Percentiles rank a stretch among this genome's conserved stretches.
Evolutionary conservation across 139 green algal species (phyloP).

Genomic region (Chlamydomonas incerta): DNA sequence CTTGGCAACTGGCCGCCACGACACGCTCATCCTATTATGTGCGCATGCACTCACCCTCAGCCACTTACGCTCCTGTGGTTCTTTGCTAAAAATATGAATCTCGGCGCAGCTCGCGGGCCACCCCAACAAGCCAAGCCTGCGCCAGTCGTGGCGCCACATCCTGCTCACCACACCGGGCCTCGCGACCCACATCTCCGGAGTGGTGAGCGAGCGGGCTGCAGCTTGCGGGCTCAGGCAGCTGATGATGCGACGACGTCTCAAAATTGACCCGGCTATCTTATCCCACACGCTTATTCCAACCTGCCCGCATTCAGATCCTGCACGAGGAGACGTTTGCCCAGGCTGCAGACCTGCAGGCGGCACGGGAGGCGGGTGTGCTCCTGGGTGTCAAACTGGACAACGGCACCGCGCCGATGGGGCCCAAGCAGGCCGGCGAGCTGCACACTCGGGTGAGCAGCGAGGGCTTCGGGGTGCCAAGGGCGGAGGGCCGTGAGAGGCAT

Average conservation of each 20-base stretch:
- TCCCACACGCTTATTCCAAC: too few relatives aligned
- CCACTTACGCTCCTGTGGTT: not conserved
- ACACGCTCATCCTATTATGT: too few relatives aligned
- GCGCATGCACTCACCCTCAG: not conserved
- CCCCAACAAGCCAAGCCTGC: not conserved
- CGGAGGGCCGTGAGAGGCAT: too few relatives aligned
- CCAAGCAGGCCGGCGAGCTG: slow-evolving; percentile 19
- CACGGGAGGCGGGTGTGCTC: slow-evolving; percentile 76
- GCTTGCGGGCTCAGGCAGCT: too few relatives aligned
- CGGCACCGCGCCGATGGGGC: slow-evolving; percentile 51
- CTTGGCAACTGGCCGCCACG: too few relatives aligned
- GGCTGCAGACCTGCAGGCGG: slow-evolving; percentile 78
- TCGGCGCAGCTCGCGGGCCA: not conserved
- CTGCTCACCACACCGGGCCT: slow-evolving; percentile 66
- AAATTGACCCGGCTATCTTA: too few relatives aligned
- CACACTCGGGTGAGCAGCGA: not conserved
- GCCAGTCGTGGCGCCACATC: slow-evolving; percentile 48
- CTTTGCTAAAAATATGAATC: too few relatives aligned
- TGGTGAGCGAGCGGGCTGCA: too few relatives aligned
- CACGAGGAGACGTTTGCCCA: slow-evolving; percentile 95
- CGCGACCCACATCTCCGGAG: slow-evolving; percentile 81
- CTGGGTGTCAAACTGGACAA: slow-evolving; percentile 96
- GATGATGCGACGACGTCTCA: too few relatives aligned
- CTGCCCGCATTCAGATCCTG: slow-evolving; percentile 75
- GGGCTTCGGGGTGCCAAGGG: too few relatives aligned